Conservation (phyloP, 441 rosid species). For the Gossypium aridum region DNA sequence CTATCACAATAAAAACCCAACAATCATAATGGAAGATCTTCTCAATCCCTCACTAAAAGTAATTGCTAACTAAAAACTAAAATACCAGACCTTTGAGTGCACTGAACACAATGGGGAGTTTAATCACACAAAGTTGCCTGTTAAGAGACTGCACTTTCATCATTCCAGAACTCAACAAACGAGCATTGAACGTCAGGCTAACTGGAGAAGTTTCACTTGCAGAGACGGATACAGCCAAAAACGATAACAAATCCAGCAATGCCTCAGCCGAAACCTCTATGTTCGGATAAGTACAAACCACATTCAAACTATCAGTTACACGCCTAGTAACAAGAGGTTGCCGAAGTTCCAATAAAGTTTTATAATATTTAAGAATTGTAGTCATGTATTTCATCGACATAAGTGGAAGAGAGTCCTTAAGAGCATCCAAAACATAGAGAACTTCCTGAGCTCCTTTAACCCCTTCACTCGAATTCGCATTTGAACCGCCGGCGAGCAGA, state of each 20-base stretch:
- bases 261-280: constrained; percentile 59
- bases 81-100: constrained; percentile 62
- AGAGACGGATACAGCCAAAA: constrained; percentile 48
- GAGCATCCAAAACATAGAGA: constrained; percentile 52
- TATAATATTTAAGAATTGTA: constrained; percentile 51
- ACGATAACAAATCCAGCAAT: constrained; percentile 57
- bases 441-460: constrained; percentile 74
- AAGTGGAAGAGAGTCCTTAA: constrained; percentile 75
- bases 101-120: constrained; percentile 65
- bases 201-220: constrained; percentile 63
- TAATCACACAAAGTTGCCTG: constrained; percentile 56
- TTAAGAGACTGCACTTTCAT: constrained; percentile 55
- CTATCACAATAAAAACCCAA: constrained; percentile 36
- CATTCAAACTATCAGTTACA: constrained; percentile 61
- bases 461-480: constrained; percentile 36
- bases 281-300: constrained; percentile 47
- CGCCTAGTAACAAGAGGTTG: constrained; percentile 63
- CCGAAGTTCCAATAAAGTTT: constrained; percentile 51
- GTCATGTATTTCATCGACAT: constrained; percentile 54
- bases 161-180: constrained; percentile 75
- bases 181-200: constrained; percentile 65
- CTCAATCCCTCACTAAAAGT: not conserved
- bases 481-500: constrained; percentile 65
- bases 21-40: not conserved
- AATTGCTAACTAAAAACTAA: not conserved